A percentile compares a stretch with the other conserved stretches of the same genome.
These are phyloP conservation scores for Poronia punctata DNA, from an alignment of 495 filamentous ascomycete genomes.

Conservation along the genomic window DNA sequence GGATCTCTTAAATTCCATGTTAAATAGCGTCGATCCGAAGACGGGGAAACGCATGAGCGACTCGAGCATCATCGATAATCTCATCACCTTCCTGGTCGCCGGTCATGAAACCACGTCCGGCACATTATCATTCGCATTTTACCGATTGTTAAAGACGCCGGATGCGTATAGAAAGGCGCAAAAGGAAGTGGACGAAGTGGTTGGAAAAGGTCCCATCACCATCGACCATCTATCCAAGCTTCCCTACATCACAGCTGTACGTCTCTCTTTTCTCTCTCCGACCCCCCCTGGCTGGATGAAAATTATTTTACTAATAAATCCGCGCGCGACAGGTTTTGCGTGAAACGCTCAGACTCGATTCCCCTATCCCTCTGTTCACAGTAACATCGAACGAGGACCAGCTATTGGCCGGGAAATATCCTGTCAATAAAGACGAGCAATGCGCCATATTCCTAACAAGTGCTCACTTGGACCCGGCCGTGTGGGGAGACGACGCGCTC, in stretches of 20 bases:
- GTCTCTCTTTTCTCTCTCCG: background rate
- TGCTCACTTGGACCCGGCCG: slow-evolving; percentile 39
- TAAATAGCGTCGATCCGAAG: slow-evolving; percentile 58
- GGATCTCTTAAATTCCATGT: slow-evolving; percentile 65
- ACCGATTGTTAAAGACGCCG: slow-evolving; percentile 50
- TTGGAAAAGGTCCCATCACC: slow-evolving; percentile 56
- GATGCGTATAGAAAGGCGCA: slow-evolving; percentile 44
- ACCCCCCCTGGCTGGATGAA: slow-evolving; percentile 18
- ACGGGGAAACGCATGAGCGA: slow-evolving; percentile 59
- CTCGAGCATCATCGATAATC: slow-evolving; percentile 58
- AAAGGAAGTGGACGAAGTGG: slow-evolving; percentile 54
- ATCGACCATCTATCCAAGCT: slow-evolving; percentile 62
- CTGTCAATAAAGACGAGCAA: slow-evolving; percentile 47
- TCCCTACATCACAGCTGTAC: slow-evolving; percentile 47
- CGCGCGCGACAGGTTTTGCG: slow-evolving; percentile 61
- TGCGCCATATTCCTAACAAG: slow-evolving; percentile 50
- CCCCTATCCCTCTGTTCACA: slow-evolving; percentile 55
- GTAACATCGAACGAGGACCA: slow-evolving; percentile 34
- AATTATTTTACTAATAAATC: too few species aligned
- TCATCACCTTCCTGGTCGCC: slow-evolving; percentile 67
- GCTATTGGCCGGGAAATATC: slow-evolving; percentile 61
- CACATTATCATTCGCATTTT: slow-evolving; percentile 50
- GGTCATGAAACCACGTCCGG: slow-evolving; percentile 71
- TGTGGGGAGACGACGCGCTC: slow-evolving; percentile 47
- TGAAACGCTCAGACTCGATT: slow-evolving; percentile 61